Evolutionary conservation across 2,329 filamentous ascomycete genomes (phyloP), one percentile per base, ranked within the genome.

Genomic region (Fusarium multiceps): DNA sequence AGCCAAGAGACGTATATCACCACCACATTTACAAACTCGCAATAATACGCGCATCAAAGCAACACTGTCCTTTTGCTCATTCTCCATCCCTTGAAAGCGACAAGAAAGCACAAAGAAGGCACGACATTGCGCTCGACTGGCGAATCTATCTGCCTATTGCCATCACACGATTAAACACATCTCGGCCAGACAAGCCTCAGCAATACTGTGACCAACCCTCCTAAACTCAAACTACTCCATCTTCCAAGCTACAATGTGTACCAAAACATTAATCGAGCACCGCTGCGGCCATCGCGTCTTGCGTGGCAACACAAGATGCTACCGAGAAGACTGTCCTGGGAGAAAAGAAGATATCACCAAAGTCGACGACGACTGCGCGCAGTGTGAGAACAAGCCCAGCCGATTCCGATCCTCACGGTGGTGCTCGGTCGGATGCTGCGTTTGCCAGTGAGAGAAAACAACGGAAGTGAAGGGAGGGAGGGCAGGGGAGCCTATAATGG

Each of bases 241-340:
- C 47, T 27, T 13, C 28, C 18, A 42, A 59, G 21, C 18, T n/a
- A 32, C 34, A 48, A 81, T 81, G 80, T 81, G 80, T 60, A 75
- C 73, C 48, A 75, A 72, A 43, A 76, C 71, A 43, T 27, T 79
- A 32, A 71, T 80, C 66, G 75, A 81, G 57, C 78, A 81, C 59
- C 72, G 72, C 58, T 81, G 80, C 74, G 77, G 78, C 55, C 80
- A 81, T 69, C 75, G 72, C 43, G 75, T 80, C 45, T 68, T 73
- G 41, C 72, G 80, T 28, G 80, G 80, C 49, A 78, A 76, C 51
- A 80, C 80, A 13, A 72, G 74, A 64, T 81, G 80, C 71, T 81
- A 77, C 54, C 63, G 67, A 43, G 74, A 76, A 8, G 61, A 76
- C 25, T 81, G 80, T 57, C 56, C 74, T 1, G 77, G 73, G 4